Evolutionary conservation across 768 basidiomycete species (phyloP), one percentile per base, ranked within the genome.

Genomic region (Calvatia gigantea): DNA sequence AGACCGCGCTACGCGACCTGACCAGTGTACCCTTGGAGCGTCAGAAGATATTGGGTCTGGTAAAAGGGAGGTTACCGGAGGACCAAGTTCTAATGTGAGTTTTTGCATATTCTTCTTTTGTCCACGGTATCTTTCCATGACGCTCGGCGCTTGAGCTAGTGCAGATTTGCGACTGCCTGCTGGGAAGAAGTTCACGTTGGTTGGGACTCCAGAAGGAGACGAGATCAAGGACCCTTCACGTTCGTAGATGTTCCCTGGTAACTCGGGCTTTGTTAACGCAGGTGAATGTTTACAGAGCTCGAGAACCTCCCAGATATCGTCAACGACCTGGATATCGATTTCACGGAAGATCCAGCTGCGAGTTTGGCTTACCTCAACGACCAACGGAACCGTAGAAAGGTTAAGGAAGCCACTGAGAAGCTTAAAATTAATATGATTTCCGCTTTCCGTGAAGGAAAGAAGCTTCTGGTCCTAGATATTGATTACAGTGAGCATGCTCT

Each of bases 41-140:
- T 6, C 91, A 94, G 73, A 95, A 96, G 73, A 85, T 95, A 53
- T 76, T 94, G 28, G 92, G 92, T 0, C 70, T 96, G 23, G 85
- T 88, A 28, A 92, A 90, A 64, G 89, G 89, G 25, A 94, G 89
- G 67, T 70, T 92, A 6, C 90, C 91, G 6, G 76, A 81, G 1
- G 91, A 95, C 62, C 82, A 89, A 57, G 83, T 72, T 53, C 77
- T 80, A 54, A 84, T 92, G 85, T 80, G 57, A 64, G 75, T 60
- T 14, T 37, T 43, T 72, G 63, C 48, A 73, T 64, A 46, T 29
- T 17, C 57, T 51, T 29, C 45, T 31, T 49, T 35, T 21, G 32
- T 25, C 31, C 2, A 41, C 37, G 33, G 57, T 45, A 47, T 45
- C n/a, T n/a, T n/a, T n/a, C 21, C 28, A 33, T 23, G n/a, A 56